These are phyloP conservation scores for Boletus rufocinnamomeus DNA, from an alignment of 768 basidiomycete species.

Conservation along the genomic window DNA sequence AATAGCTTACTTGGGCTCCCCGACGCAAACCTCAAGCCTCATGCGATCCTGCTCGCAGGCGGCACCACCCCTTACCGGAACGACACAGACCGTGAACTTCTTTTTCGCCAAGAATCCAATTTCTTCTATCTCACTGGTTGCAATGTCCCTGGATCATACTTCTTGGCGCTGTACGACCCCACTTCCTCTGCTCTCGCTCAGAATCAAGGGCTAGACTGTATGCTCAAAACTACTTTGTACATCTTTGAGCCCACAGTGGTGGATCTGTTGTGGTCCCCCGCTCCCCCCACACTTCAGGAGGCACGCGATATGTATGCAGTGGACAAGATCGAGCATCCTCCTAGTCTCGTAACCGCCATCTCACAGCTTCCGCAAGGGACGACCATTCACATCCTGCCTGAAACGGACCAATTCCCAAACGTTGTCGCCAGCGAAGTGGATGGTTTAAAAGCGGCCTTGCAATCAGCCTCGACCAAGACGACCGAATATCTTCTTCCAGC, in stretches of 20 bases:
- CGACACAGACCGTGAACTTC: constrained; percentile 83
- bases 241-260: constrained; percentile 73
- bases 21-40: constrained; percentile 48
- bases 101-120: constrained; percentile 79
- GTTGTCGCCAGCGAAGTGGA: constrained; percentile 3
- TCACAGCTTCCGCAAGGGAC: constrained; percentile 51
- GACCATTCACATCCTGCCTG: constrained; percentile 66
- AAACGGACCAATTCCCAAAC: constrained; percentile 28
- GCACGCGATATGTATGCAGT: constrained; percentile 59
- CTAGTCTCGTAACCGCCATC: constrained; percentile 48
- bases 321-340: constrained; percentile 55
- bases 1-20: not conserved
- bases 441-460: constrained; percentile 11
- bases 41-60: constrained; percentile 70
- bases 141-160: constrained; percentile 65
- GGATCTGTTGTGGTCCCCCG: constrained; percentile 87
- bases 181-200: constrained; percentile 16
- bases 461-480: constrained; percentile 8
- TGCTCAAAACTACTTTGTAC: constrained; percentile 62
- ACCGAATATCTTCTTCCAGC: constrained; percentile 66
- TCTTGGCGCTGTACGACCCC: constrained; percentile 60
- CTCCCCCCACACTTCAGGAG: constrained; percentile 68
- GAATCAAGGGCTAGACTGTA: constrained; percentile 39
- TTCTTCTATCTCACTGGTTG: constrained; percentile 89
- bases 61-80: constrained; percentile 63